Evolutionary conservation across 192 early-diverging fungal species (phyloP), one percentile per base, ranked within the genome.

Genomic region (Kappamyces sp.): DNA sequence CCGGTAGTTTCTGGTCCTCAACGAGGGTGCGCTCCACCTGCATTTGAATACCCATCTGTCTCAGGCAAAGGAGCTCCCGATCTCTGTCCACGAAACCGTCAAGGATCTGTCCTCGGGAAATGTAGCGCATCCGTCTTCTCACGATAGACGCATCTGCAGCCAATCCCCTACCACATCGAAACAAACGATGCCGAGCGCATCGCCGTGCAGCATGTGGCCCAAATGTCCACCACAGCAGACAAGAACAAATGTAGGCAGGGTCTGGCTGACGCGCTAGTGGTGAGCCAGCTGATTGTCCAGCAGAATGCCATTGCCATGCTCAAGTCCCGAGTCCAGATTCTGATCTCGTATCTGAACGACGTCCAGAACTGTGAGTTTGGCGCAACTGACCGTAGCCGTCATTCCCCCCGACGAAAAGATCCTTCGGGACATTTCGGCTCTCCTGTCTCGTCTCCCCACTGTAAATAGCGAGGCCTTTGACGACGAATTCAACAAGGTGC

Each of bases 151-250:
- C 64, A 85, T 40, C 89, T 93, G 60, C 73, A 83, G 6, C 69
- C 80, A 59, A 60, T 76, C 10, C 52, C 74, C 33, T 93, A 90
- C 68, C 85, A 83, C 61, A 81, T 93, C 31, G 89, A 90, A 58
- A 90, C 91, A 3, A 84, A 83, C 32, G 91, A 93, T 57, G 89
- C 89, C 36, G 91, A 93, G 63, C 76, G 90, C 40, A 89, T 93
- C 63, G 88, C 91, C 5, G 84, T 93, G 6, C 87, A 93, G 64
- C 90, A 91, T 65, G 85, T 92, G 38, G 87, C 89, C 13, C 82
- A 86, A 48, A 78, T 75, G 3, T 62, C 74, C 12, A 74, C 67
- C 66, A 76, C 77, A 8, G 76, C 35, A 58, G 50, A 49, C 37
- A 37, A 50, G 44, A 3, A 40, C 51, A 43, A 35, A 35, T 49